A percentile compares a stretch with the other conserved stretches of the same genome.
phyloP scores from a whole-genome alignment of 371 early-diverging fungal species.

The Mortierella sp. region DNA sequence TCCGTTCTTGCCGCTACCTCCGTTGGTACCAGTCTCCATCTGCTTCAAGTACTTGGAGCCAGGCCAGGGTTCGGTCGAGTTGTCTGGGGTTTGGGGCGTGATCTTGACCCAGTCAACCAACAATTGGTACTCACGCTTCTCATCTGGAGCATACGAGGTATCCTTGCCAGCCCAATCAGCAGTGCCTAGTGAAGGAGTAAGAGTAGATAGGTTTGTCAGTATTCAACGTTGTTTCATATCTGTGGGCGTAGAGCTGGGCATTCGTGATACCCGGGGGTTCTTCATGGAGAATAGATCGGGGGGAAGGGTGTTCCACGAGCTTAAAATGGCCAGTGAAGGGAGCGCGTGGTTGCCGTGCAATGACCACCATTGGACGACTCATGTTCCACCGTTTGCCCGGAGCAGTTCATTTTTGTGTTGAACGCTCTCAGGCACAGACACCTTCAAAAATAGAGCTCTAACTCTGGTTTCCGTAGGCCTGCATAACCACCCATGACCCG shows the following conservation, averaged over 20 bases:
- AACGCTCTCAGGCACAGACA: too few species aligned
- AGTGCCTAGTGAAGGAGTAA: conserved; percentile 17
- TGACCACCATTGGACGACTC: not conserved
- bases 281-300: too few species aligned
- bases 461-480: too few species aligned
- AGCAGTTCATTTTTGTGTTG: too few species aligned
- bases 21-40: conserved; percentile 31
- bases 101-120: conserved; percentile 45
- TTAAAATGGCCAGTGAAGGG: not conserved
- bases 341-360: not conserved
- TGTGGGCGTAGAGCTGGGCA: not conserved
- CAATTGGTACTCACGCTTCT: conserved; percentile 35
- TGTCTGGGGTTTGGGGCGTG: conserved; percentile 33
- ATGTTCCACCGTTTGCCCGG: too few species aligned
- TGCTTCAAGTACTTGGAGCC: conserved; percentile 38
- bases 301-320: not conserved
- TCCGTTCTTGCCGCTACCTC: conserved; percentile 12
- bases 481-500: too few species aligned
- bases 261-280: too few species aligned
- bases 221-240: not conserved
- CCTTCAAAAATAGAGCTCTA: too few species aligned
- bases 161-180: conserved; percentile 44
- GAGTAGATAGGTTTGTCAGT: not conserved
- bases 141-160: conserved; percentile 36
- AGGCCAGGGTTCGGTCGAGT: conserved; percentile 42